Evolutionary conservation across 1,284 basidiomycete species (phyloP).

Genomic region (Naganishia albida): DNA sequence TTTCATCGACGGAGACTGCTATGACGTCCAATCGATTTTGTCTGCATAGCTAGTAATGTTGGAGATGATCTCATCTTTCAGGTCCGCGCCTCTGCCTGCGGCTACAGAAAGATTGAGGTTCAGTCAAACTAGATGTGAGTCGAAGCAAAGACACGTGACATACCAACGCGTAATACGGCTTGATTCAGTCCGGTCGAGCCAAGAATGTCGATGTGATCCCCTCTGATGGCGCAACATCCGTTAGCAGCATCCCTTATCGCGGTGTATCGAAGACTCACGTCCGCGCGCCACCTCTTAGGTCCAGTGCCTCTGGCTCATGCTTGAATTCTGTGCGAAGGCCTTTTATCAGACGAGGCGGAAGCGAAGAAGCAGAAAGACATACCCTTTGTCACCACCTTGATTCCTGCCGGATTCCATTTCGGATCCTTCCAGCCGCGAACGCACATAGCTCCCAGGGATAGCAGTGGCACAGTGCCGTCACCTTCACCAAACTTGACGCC

Average conservation of each 20-base stretch:
- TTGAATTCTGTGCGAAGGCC: conserved; percentile 63
- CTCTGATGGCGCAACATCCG: conserved; percentile 31
- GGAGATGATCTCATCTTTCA: conserved; percentile 71
- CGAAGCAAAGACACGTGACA: conserved; percentile 1
- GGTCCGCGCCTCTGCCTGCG: conserved; percentile 49
- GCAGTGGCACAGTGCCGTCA: conserved; percentile 89
- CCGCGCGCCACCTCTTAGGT: conserved; percentile 83
- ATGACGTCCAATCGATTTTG: conserved; percentile 67
- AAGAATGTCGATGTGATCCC: conserved; percentile 91
- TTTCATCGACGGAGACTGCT: not conserved
- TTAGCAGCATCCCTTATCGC: not conserved
- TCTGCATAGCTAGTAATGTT: conserved; percentile 74
- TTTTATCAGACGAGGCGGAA: conserved; percentile 10
- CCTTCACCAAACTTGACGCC: conserved; percentile 90
- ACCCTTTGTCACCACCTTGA: conserved; percentile 82
- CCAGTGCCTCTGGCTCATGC: conserved; percentile 74
- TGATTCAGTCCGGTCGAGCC: conserved; percentile 85
- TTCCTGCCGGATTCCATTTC: conserved; percentile 91
- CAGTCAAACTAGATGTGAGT: too few species aligned
- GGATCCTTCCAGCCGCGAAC: conserved; percentile 88
- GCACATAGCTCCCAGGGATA: conserved; percentile 93
- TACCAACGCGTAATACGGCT: conserved; percentile 74
- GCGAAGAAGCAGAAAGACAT: conserved; percentile 27
- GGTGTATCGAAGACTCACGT: conserved; percentile 54
- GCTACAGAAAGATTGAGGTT: conserved; percentile 31